Evolutionary conservation across 805 yeast genomes (phyloP).

Genomic region (Saccharomycopsis olivae): DNA sequence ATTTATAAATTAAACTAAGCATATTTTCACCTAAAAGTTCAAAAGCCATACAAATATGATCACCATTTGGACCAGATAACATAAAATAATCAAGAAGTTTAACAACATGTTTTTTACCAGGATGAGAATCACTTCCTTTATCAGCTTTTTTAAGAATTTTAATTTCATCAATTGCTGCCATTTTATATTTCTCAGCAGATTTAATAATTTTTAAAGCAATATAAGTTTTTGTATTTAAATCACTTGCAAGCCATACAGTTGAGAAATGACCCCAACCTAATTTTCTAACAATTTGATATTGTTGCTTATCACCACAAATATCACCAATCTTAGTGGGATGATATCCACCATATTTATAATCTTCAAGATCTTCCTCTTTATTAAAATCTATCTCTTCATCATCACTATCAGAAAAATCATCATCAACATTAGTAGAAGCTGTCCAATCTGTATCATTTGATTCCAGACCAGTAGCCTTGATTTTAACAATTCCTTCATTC

Average conservation of each 20-base stretch:
- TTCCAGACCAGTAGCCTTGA: no score
- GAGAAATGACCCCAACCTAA: constrained; percentile 99
- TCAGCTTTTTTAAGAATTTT: constrained; percentile 60
- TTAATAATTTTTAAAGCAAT: constrained; percentile 94
- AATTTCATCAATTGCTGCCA: constrained; percentile 91
- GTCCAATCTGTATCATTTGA: neutral
- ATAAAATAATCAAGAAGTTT: constrained; percentile 74
- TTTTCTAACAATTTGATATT: constrained; percentile 75
- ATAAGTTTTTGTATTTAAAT: constrained; percentile 36
- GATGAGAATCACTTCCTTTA: constrained; percentile 54
- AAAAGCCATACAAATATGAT: constrained; percentile 93
- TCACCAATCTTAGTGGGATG: constrained; percentile 93
- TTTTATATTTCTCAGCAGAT: constrained; percentile 83
- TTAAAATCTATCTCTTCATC: constrained; percentile 27
- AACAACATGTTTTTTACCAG: constrained; percentile 76
- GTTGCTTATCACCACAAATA: constrained; percentile 51
- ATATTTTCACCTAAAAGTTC: constrained; percentile 94
- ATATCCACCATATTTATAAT: constrained; percentile 88
- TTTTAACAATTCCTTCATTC: neutral
- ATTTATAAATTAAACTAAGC: constrained; percentile 72
- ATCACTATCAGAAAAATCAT: constrained; percentile 23
- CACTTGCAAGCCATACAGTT: constrained; percentile 84
- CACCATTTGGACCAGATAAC: constrained; percentile 85
- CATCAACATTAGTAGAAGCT: constrained; percentile 5
- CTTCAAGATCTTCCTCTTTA: constrained; percentile 79